phyloP scores from a whole-genome alignment of 2,329 filamentous ascomycete genomes.

The Fusarium compactum region DNA sequence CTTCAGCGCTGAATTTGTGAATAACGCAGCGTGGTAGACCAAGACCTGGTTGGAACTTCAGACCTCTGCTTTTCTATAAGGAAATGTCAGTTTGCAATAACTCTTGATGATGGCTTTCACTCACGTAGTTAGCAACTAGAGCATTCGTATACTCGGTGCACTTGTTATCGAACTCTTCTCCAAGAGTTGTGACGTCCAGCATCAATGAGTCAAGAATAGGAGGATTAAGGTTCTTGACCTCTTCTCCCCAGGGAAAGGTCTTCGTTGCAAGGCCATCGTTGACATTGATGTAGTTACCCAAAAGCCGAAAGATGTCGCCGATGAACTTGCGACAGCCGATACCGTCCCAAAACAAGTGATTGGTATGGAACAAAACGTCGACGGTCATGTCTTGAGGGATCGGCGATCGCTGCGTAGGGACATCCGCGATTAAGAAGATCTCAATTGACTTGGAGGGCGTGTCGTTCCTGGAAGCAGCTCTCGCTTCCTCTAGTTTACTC shows the following conservation, averaged over 20 bases:
- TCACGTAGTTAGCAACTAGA: background rate
- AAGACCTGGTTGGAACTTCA: background rate
- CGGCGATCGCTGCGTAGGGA: background rate
- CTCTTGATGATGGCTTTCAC: rapidly evolving
- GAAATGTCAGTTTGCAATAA: background rate
- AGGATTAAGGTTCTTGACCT: background rate
- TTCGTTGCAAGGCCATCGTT: rapidly evolving
- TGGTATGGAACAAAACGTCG: background rate
- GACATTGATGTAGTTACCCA: background rate
- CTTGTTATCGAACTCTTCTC: background rate
- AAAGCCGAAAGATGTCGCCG: background rate
- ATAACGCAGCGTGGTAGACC: background rate
- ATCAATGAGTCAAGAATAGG: background rate
- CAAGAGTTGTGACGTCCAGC: background rate
- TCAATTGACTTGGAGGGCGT: background rate
- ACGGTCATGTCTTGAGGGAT: background rate
- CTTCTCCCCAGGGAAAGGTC: background rate
- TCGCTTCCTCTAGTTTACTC: background rate
- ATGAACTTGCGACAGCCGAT: background rate
- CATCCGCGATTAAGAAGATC: background rate
- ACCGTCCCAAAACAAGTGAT: background rate
- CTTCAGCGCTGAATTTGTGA: background rate
- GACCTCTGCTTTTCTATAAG: background rate
- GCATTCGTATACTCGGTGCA: background rate
- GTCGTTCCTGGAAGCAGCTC: background rate